Percentiles rank a stretch among this genome's conserved stretches.
These are phyloP conservation scores for Kluyveromyces lactis DNA, from an alignment of 805 yeast species.

Conservation along the genomic window DNA sequence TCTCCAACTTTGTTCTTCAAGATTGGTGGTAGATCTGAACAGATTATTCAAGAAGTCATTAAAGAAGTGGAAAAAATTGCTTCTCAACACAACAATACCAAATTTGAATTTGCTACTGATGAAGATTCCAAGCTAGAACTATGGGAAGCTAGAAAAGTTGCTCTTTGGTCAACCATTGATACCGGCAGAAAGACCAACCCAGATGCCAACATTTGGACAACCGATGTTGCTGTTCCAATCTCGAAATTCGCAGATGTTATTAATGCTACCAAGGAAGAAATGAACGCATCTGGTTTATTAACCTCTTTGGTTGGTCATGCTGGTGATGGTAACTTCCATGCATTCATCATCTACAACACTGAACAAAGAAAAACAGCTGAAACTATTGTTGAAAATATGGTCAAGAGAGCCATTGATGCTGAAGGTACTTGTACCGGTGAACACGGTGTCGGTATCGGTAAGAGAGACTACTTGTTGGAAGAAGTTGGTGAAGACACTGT, in stretches of 20 bases:
- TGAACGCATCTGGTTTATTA: conserved; percentile 42
- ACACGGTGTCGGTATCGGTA: conserved; percentile 80
- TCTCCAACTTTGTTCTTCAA: conserved; percentile 58
- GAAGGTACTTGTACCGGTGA: conserved; percentile 88
- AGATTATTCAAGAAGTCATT: conserved; percentile 36
- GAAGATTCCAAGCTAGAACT: conserved; percentile 57
- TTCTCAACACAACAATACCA: conserved; percentile 41
- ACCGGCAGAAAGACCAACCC: conserved; percentile 47
- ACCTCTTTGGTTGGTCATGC: conserved; percentile 71
- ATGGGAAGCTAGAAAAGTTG: conserved; percentile 72
- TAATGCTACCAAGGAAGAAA: conserved; percentile 49
- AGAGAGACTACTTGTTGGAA: conserved; percentile 47
- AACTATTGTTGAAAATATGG: conserved; percentile 50
- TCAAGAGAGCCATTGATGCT: conserved; percentile 51
- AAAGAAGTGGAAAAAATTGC: conserved; percentile 44
- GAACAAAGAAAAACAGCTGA: conserved; percentile 41
- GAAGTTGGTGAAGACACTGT: conserved; percentile 67
- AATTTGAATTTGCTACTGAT: conserved; percentile 55
- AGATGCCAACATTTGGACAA: conserved; percentile 54
- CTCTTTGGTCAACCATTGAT: conserved; percentile 56
- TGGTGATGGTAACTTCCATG: conserved; percentile 79
- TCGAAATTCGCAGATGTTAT: conserved; percentile 59
- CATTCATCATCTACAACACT: conserved; percentile 51
- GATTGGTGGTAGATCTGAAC: conserved; percentile 43
- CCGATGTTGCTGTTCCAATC: conserved; percentile 79